Conservation (phyloP, 2,329 filamentous ascomycete genomes). For the Ilyonectria sp. region DNA sequence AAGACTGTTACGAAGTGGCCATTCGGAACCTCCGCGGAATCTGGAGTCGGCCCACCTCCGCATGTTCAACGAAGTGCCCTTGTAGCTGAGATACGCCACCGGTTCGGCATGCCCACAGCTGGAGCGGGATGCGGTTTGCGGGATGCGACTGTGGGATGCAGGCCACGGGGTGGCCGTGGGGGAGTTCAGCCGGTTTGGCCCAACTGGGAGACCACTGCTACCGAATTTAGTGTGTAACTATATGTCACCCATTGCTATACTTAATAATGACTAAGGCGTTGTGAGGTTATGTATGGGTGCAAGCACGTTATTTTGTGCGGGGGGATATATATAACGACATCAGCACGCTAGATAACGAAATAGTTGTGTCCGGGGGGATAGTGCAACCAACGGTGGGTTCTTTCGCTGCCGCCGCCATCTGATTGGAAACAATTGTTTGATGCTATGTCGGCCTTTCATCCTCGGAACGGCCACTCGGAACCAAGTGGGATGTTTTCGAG, state of each 20-base stretch:
- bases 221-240: not conserved
- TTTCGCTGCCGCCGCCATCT: not conserved
- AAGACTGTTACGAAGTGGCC: not conserved
- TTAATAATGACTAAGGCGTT: not conserved
- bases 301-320: conserved; percentile 20
- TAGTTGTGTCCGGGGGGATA: not conserved
- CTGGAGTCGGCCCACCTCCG: conserved; percentile 13
- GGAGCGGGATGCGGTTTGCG: conserved; percentile 5
- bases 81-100: conserved; percentile 5
- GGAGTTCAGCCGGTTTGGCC: not conserved
- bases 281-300: conserved; percentile 25
- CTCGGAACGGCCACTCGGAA: conserved; percentile 4
- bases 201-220: too few relatives aligned
- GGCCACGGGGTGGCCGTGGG: not conserved
- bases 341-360: conserved; percentile 16
- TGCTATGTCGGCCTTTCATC: not conserved
- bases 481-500: conserved; percentile 8
- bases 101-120: not conserved
- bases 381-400: not conserved
- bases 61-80: not conserved
- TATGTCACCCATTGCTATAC: not conserved
- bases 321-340: conserved; percentile 20
- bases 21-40: conserved; percentile 16
- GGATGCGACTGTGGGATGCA: not conserved
- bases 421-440: conserved; percentile 5